Conservation (phyloP, 306 rosid species). For the Erythrophleum fordii region DNA sequence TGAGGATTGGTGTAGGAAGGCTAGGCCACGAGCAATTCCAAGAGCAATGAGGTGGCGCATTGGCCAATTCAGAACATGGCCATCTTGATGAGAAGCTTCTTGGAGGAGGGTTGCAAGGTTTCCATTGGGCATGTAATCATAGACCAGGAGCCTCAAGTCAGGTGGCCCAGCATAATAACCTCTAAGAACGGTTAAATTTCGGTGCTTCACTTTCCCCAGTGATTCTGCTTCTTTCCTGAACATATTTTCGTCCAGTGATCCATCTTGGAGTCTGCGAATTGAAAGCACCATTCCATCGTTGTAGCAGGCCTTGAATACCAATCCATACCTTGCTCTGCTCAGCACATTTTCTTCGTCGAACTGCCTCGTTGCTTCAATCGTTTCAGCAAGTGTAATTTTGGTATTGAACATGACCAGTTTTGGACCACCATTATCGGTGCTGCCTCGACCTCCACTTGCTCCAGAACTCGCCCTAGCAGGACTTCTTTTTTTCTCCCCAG, state of each 20-base stretch:
- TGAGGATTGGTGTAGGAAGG: constrained; percentile 81
- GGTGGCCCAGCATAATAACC: constrained; percentile 89
- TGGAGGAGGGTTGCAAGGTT: constrained; percentile 97
- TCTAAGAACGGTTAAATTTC: constrained; percentile 89
- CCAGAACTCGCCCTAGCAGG: constrained; percentile 86
- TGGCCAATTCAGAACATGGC: constrained; percentile 97
- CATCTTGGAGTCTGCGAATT: constrained; percentile 80
- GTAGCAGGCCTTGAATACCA: constrained; percentile 90
- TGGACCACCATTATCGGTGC: constrained; percentile 86
- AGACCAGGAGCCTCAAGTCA: constrained; percentile 71
- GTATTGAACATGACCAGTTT: constrained; percentile 89
- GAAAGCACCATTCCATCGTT: constrained; percentile 93
- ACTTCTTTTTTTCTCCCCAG: constrained; percentile 82
- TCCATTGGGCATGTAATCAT: constrained; percentile 98
- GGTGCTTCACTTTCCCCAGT: constrained; percentile 76
- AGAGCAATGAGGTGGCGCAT: constrained; percentile 98
- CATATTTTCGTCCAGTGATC: constrained; percentile 71
- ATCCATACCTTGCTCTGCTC: constrained; percentile 76
- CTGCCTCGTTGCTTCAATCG: constrained; percentile 86
- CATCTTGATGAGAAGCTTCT: constrained; percentile 99
- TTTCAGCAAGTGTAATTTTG: constrained; percentile 86
- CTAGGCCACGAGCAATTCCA: constrained; percentile 89
- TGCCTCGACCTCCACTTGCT: constrained; percentile 84
- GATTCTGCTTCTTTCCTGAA: constrained; percentile 90
- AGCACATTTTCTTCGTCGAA: constrained; percentile 96